These are phyloP conservation scores for Allantophomopsis cytisporea DNA, from an alignment of 2,329 filamentous ascomycete species.

Conservation along the genomic window DNA sequence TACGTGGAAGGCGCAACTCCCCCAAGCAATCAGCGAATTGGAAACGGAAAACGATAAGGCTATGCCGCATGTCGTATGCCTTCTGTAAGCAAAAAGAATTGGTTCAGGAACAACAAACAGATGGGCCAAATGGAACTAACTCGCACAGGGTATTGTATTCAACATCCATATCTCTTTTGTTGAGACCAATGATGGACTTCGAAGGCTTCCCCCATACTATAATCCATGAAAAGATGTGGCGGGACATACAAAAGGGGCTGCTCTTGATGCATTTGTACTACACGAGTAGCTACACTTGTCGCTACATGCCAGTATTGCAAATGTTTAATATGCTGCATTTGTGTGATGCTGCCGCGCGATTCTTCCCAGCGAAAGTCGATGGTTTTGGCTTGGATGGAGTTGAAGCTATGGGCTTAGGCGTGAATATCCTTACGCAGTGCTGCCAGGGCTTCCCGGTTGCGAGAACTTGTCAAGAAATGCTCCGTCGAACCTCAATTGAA, in stretches of 20 bases:
- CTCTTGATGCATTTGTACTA: constrained; percentile 16
- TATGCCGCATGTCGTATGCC: constrained; percentile 18
- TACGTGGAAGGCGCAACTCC: constrained; percentile 15
- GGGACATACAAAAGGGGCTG: constrained; percentile 17
- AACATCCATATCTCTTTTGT: constrained; percentile 14
- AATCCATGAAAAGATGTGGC: constrained; percentile 15
- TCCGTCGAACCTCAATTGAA: constrained; percentile 13
- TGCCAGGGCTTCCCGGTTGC: constrained; percentile 15
- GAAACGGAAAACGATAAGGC: constrained; percentile 8
- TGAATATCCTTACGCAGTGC: constrained; percentile 16
- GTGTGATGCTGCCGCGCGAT: constrained; percentile 15
- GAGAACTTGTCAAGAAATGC: constrained; percentile 16
- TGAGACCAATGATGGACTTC: constrained; percentile 16
- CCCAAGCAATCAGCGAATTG: constrained; percentile 9
- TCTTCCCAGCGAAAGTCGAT: constrained; percentile 13
- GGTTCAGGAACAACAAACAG: not conserved
- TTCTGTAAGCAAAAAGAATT: constrained; percentile 14
- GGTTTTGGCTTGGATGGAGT: constrained; percentile 10
- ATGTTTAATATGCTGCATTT: constrained; percentile 19
- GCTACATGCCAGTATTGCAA: constrained; percentile 19
- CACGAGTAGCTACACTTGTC: constrained; percentile 13
- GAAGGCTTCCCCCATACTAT: constrained; percentile 10
- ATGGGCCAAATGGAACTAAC: not conserved
- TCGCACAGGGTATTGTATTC: constrained; percentile 16
- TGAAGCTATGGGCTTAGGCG: constrained; percentile 14